These are phyloP conservation scores for Tritrichomonas foetus DNA, from an alignment of 208 protist genomes.

Conservation along the genomic window DNA sequence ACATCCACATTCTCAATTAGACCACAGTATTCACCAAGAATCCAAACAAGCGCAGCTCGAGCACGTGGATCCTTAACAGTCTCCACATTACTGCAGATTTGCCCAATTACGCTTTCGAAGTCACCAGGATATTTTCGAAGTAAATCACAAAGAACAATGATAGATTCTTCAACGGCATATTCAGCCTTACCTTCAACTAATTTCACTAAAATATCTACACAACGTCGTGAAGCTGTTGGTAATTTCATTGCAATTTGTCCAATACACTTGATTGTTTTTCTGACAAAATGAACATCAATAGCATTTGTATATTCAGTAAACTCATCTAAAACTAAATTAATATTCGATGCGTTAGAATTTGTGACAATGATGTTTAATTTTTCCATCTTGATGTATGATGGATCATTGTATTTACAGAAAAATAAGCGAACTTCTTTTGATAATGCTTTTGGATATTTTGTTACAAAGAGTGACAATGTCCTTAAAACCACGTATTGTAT, in stretches of 20 bases:
- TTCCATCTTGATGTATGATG: constrained; percentile 94
- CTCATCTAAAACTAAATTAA: constrained; percentile 74
- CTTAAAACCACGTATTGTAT: constrained; percentile 95
- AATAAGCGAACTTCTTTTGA: constrained; percentile 73
- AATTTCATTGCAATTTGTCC: constrained; percentile 93
- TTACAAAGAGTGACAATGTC: constrained; percentile 94
- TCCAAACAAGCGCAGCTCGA: constrained; percentile 18
- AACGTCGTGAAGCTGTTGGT: constrained; percentile 72
- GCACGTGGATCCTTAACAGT: not conserved
- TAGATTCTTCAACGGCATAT: constrained; percentile 86
- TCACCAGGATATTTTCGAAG: constrained; percentile 83
- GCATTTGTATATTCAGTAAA: constrained; percentile 84
- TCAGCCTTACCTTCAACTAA: constrained; percentile 77
- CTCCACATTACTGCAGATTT: constrained; percentile 81
- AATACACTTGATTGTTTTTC: constrained; percentile 83
- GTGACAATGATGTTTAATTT: constrained; percentile 90
- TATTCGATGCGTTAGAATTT: constrained; percentile 73
- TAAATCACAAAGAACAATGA: constrained; percentile 87
- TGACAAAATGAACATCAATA: constrained; percentile 91
- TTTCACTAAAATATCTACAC: constrained; percentile 76
- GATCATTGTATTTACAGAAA: constrained; percentile 94
- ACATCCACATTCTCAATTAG: constrained; percentile 84
- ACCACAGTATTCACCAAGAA: constrained; percentile 76
- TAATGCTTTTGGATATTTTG: constrained; percentile 66
- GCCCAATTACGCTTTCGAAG: constrained; percentile 48